Evolutionary conservation across 2,329 filamentous ascomycete species (phyloP), one percentile per base, ranked within the genome.

Genomic region (Daldinia eschscholtzii): DNA sequence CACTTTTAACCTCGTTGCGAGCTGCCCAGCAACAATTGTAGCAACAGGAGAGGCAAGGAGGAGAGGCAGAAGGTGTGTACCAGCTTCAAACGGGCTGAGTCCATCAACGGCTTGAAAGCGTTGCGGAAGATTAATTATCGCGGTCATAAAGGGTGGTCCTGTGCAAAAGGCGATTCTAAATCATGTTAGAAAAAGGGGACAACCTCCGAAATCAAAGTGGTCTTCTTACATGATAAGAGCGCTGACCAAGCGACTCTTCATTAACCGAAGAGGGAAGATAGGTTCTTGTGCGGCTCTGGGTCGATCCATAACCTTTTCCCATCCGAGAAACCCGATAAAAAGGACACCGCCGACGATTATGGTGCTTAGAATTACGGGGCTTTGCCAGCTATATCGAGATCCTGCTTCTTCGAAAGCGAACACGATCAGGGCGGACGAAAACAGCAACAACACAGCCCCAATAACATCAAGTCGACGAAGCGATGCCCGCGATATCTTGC

Each of bases 321-420:
- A 81, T 15, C 50, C 61, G 41, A 78, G 15, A 44, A 80, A 78
- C 13, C 61, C 65, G n/a, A 76, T 23, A 53, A 76, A 75, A 2
- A 75, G 53, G 4, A 73, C 23, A 0, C 69, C 74, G 1, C 73
- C 71, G 6, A 78, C 53, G 4, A 68, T 37, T 26, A 74, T 57
- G 2, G 75, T 77, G 9, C 74, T 68, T 4, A 84, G 76, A 4
- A 85, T 79, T 4, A 79, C 67, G 0, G 77, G 76, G 48, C 80
- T 82, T 6, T 68, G 74, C 84, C 84, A 86, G 3, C 80, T 70
- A 57, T 82, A 84, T 5, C 75, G 75, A 18, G 78, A 72, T 4
- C 83, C 83, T 5, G 76, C 83, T 68, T 84, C 78, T 53, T 86
- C 80, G 13, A 86, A 76, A 1, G 80, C 82, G 42, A 83, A 82